These are phyloP conservation scores for Colletotrichum musicola DNA, from an alignment of 2,329 filamentous ascomycete genomes.

Conservation along the genomic window DNA sequence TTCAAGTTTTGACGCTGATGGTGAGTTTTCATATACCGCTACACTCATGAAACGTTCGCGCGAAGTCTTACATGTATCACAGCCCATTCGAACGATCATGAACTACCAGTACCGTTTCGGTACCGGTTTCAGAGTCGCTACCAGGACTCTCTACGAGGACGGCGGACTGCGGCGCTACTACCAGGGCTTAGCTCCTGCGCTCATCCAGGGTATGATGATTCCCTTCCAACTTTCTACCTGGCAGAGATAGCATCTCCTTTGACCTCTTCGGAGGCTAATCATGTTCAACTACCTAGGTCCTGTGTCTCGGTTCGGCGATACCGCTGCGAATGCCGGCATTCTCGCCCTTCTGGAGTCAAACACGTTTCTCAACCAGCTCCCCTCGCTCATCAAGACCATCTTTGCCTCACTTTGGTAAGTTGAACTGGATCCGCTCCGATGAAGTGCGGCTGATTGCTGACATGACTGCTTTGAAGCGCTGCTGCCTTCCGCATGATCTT, in stretches of 20 bases:
- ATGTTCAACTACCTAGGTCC: too few species aligned
- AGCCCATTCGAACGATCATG: constrained; percentile 64
- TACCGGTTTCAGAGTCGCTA: constrained; percentile 54
- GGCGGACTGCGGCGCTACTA: constrained; percentile 60
- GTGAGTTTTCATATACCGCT: constrained; percentile 42
- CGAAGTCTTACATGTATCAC: not conserved
- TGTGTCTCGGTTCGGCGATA: constrained; percentile 60
- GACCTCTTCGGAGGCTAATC: too few species aligned
- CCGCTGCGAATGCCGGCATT: constrained; percentile 63
- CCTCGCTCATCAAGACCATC: constrained; percentile 58
- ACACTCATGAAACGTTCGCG: too few species aligned
- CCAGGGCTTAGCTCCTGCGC: constrained; percentile 58
- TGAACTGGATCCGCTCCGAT: rapidly evolving
- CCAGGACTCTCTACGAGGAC: constrained; percentile 55
- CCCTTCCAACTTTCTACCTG: too few species aligned
- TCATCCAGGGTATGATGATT: constrained; percentile 55
- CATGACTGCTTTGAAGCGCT: constrained; percentile 46
- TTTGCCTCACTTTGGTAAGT: constrained; percentile 60
- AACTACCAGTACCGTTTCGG: constrained; percentile 65
- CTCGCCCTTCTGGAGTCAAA: constrained; percentile 61
- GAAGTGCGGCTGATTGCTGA: too few species aligned
- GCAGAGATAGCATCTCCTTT: too few species aligned
- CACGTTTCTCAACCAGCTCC: constrained; percentile 56
- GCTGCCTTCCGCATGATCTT: constrained; percentile 61
- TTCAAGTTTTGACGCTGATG: constrained; percentile 62